Evolutionary conservation across 345 rosid genomes (phyloP), one percentile per base, ranked within the genome.

Genomic region (Acer campestre): DNA sequence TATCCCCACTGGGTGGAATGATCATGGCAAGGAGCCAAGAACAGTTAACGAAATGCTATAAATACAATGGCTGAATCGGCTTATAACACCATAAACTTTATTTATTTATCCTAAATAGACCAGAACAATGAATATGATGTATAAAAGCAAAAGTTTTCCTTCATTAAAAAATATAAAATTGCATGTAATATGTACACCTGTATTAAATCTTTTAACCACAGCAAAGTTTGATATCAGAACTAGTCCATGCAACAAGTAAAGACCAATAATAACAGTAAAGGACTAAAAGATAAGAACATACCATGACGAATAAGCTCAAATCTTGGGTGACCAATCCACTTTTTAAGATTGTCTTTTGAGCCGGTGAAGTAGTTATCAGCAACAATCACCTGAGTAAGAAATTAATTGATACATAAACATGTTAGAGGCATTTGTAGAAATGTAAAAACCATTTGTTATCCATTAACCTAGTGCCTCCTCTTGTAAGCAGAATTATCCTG

Each of bases 291-390:
- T 68, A 31, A 61, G 68, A 80, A 42, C 84, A 72, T 85, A 95
- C 99, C 99, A 11, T 95, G 99, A 77, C 97, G 98, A 69, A 93
- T 92, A 48, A 95, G 94, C 90, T 95, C 99, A 78, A 95, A 95
- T 83, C 98, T 92, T 6, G 98, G 99, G 81, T 92, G 98, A 75
- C 94, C 97, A 23, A 93, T 92, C 98, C 98, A 93, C 77, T 87
- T 95, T 58, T 75, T 90, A 40, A 93, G 92, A 61, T 95, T 95
- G 79, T 93, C 97, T 84, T 92, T 95, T 4, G 96, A 90, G 74
- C 99, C 99, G 1, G 98, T 93, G 79, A 93, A 95, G 83, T 88
- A 92, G 84, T 95, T 93, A 90, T 95, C 99, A 67, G 82, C 97
- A 75, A 95, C 98, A 71, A 92, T 84, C 48, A 94, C 98, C 99